Percentiles rank a stretch among this genome's conserved stretches.
Conservation (phyloP, 106 monocot genomes). For the Dendrobium catenatum region DNA sequence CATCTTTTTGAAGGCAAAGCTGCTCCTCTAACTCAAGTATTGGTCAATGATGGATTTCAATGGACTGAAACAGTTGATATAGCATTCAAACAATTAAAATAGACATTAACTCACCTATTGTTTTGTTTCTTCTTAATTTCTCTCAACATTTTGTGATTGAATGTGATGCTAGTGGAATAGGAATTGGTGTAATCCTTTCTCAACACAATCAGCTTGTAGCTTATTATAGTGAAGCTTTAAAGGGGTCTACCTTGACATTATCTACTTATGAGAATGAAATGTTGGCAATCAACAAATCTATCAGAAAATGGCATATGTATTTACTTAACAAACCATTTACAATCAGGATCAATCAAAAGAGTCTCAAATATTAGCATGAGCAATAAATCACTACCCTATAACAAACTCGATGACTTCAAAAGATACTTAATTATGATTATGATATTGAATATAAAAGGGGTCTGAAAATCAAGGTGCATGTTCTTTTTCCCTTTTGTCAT, state of each 20-base stretch:
- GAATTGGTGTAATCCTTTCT: constrained; percentile 5
- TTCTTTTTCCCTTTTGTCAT: not conserved
- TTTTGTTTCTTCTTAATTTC: not conserved
- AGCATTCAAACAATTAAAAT: not conserved
- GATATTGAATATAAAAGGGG: not conserved
- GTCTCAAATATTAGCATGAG: constrained; percentile 7
- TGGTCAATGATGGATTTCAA: constrained; percentile 7
- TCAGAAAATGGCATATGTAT: not conserved
- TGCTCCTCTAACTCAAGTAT: not conserved
- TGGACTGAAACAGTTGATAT: not conserved
- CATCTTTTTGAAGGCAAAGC: not conserved
- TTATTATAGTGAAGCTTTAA: constrained; percentile 2
- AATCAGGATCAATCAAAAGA: constrained; percentile 2
- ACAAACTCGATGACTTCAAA: constrained; percentile 1
- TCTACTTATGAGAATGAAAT: constrained; percentile 17
- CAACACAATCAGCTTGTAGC: not conserved
- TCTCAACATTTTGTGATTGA: constrained; percentile 6
- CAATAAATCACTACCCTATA: not conserved
- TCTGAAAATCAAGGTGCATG: not conserved
- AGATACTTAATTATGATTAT: constrained; percentile 10
- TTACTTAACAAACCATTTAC: not conserved
- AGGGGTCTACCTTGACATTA: not conserved
- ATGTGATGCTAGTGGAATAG: constrained; percentile 3
- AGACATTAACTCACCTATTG: not conserved
- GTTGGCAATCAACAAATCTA: not conserved